Base-by-base conservation (phyloP, 768 basidiomycete species). In the Boletus insuetus region DNA sequence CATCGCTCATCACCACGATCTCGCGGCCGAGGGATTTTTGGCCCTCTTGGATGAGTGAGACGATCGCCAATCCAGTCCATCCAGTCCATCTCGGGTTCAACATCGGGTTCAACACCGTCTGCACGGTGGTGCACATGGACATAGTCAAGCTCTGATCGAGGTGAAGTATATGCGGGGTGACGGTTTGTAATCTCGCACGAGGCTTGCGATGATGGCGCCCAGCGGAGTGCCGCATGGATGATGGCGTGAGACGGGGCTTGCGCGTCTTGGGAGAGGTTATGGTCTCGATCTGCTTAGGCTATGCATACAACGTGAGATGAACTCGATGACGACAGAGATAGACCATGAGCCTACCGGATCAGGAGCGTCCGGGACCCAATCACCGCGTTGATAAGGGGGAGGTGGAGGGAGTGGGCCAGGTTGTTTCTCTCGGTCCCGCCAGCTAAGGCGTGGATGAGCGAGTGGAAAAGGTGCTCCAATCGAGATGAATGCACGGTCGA, bases 31-130 rank as follows among this genome's bases (percentile, higher is more conserved):
- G 77, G 0, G 91, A 91, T 44, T 80, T 83, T 65, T 88, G 84
- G 16, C 91, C 91, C 62, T 93, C 84, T 63, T 84, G 82, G 59
- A 94, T 93, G 48, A 93, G 80, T 70, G 29, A 94, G 79, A 59
- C 81, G 83, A 26, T 6, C 26, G 26, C 26, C 5, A 6, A 26
- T 6, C 26, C 4, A 26, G 26, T 26, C 26, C 26, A 26, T 26
- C 26, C 4, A 4, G 24, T 62, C 64, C 4, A 6, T 77, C 19
- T 79, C 75, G 31, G 73, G 72, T 90, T 62, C 64, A 3, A 6
- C 77, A n/a, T 79, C 75, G 29, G 73, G 72, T 29, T 64, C 74
- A 6, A 71, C 24, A 24, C 4, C 24, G 60, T 54, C 29, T 61
- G 64, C n/a, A n/a, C n/a, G n/a, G n/a, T n/a, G n/a, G n/a, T n/a